Base-by-base conservation (phyloP, 176 grass and related monocot genomes). In the Canna indica region DNA sequence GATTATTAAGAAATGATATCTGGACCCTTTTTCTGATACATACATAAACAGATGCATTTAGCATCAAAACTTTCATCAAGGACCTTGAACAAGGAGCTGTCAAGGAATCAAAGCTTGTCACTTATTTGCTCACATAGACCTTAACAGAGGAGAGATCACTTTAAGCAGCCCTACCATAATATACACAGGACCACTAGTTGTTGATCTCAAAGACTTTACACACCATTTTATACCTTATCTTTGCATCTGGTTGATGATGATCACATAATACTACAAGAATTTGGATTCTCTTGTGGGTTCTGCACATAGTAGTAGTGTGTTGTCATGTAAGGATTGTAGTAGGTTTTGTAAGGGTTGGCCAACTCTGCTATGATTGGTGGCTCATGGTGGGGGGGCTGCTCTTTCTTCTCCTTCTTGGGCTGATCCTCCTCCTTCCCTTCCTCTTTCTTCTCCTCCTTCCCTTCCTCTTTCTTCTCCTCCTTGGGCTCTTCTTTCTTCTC, bases 381-480 rank as follows among this genome's bases (percentile, higher is more conserved):
- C 5, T 44, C 41, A 11, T 7, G 41, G 41, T 4, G 2, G 41
- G 0, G 41, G 41, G 7, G 5, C 41, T 4, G 41, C 41, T 28
- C 26, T 39, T 76, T 75, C 79, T 63, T 26, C 29, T 63, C 31
- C 59, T 86, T 78, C 50, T 50, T 71, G 34, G 36, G 70, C 16
- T 66, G 77, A 15, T 84, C 77, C 1, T 82, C 59, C 14, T 78
- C 76, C 3, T 74, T 46, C 20, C 42, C 53, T 22, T 73, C 29
- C 5, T 36, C 36, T 22, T 75, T 80, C 5, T 86, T 70, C 39
- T 69, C 29, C 14, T 46, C n/a, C 12, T 47, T 11, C 67, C 9
- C 41, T 58, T 84, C 77, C 81, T 90, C 76, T 2, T 31, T 25
- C 0, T 79, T 68, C 30, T 79, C 68, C 14, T 73, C 36, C 36